phyloP scores from a whole-genome alignment of 331 rosid genomes.

The Acacia pycnantha region DNA sequence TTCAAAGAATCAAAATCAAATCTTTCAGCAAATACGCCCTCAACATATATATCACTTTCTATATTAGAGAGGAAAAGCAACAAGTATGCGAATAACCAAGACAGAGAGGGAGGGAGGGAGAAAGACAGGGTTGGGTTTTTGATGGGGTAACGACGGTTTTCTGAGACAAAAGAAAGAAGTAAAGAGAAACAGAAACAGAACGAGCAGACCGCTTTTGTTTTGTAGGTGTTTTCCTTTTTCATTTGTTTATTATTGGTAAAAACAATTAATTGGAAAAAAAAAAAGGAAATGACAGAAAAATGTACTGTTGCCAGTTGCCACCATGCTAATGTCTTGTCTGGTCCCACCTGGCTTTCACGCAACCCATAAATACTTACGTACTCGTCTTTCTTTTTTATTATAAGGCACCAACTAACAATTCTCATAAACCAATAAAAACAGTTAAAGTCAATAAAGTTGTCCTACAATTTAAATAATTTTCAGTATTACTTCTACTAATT shows the following conservation, averaged over 20 bases:
- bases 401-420: too few relatives aligned
- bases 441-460: too few relatives aligned
- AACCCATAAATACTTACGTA: too few relatives aligned
- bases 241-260: constrained; percentile 24
- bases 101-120: not conserved
- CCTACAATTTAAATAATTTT: too few relatives aligned
- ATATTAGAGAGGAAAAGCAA: not conserved
- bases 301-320: not conserved
- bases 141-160: constrained; percentile 19
- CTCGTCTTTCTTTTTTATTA: too few relatives aligned
- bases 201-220: constrained; percentile 7
- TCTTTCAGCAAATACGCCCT: constrained; percentile 24
- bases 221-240: constrained; percentile 28
- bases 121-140: constrained; percentile 1
- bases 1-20: constrained; percentile 32
- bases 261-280: not conserved
- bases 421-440: too few relatives aligned
- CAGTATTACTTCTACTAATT: too few relatives aligned
- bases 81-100: not conserved
- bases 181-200: constrained; percentile 25
- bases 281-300: not conserved
- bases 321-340: not conserved
- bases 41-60: not conserved
- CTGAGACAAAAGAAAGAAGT: constrained; percentile 27
- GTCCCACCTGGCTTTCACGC: not conserved